Evolutionary conservation across 306 rosid species (phyloP).

Genomic region (Glycine latifolia): DNA sequence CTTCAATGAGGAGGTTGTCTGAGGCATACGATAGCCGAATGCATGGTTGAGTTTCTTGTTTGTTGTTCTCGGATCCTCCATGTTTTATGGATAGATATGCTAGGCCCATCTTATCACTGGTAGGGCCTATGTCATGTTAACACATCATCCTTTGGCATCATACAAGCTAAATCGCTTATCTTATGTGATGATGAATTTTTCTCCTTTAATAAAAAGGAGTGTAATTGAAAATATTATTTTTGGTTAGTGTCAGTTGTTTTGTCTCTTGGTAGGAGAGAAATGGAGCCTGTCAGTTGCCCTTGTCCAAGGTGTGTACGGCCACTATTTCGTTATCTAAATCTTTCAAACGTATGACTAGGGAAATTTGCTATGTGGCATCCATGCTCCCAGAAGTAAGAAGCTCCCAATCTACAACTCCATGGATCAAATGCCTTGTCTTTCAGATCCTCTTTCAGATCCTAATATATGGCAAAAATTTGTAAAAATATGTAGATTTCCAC

Average conservation of each 20-base stretch:
- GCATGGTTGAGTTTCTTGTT: slow-evolving; percentile 7
- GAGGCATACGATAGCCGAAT: background rate
- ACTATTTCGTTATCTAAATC: slow-evolving; percentile 48
- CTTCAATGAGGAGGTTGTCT: background rate
- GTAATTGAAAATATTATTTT: background rate
- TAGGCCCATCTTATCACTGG: slow-evolving; percentile 10
- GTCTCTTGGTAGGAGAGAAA: background rate
- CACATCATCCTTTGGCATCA: background rate
- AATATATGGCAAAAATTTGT: background rate
- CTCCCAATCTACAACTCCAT: slow-evolving; percentile 1
- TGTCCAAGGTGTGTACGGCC: slow-evolving; percentile 56
- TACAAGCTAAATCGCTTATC: background rate
- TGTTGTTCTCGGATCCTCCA: background rate
- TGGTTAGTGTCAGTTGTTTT: slow-evolving; percentile 6
- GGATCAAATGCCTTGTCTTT: slow-evolving; percentile 1
- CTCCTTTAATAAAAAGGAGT: background rate
- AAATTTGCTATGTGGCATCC: slow-evolving; percentile 8
- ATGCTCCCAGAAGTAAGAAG: background rate
- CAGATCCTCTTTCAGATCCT: slow-evolving; percentile 14
- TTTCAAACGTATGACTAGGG: slow-evolving; percentile 25
- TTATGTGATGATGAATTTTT: background rate
- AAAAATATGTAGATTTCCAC: no score
- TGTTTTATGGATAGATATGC: slow-evolving; percentile 12
- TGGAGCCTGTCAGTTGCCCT: slow-evolving; percentile 12
- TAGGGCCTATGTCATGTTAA: background rate